Percentiles rank a stretch among this genome's conserved stretches.
Conservation (phyloP, 2,329 filamentous ascomycete species). For the Penicillium brevicompactum region DNA sequence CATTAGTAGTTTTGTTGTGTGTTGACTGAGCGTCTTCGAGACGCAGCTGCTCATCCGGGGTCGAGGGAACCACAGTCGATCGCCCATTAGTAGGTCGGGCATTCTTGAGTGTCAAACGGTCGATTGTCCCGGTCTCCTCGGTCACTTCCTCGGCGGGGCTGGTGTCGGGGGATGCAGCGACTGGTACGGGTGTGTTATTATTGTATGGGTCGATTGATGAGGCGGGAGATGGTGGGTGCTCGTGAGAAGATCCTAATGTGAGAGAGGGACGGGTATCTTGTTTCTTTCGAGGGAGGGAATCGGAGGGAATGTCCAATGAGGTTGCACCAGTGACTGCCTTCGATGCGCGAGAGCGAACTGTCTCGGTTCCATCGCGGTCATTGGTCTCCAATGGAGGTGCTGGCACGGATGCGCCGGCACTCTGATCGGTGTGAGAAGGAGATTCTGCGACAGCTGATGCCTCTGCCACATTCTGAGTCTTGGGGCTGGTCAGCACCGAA, state of each 20-base stretch:
- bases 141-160: slow-evolving; percentile 67
- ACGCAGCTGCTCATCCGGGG: slow-evolving; percentile 62
- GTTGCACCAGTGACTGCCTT: slow-evolving; percentile 18
- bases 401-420: slow-evolving; percentile 15
- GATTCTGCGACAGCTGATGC: slow-evolving; percentile 42
- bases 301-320: slow-evolving; percentile 19
- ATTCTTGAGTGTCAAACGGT: slow-evolving; percentile 34
- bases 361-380: slow-evolving; percentile 24
- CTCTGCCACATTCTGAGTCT: slow-evolving; percentile 12
- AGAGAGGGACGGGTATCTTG: slow-evolving; percentile 32
- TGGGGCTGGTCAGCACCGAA: slow-evolving; percentile 6
- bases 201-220: slow-evolving; percentile 72
- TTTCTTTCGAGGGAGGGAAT: slow-evolving; percentile 27
- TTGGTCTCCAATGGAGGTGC: slow-evolving; percentile 29
- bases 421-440: slow-evolving; percentile 43
- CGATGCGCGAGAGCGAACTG: slow-evolving; percentile 20
- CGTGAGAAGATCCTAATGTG: slow-evolving; percentile 29
- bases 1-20: slow-evolving; percentile 27
- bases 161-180: slow-evolving; percentile 71
- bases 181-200: slow-evolving; percentile 69
- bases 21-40: slow-evolving; percentile 56
- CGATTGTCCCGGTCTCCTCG: slow-evolving; percentile 46
- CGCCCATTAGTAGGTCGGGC: slow-evolving; percentile 26
- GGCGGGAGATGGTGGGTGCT: slow-evolving; percentile 52
- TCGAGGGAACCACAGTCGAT: slow-evolving; percentile 45